A percentile compares a stretch with the other conserved stretches of the same genome.
phyloP scores from a whole-genome alignment of 2,329 filamentous ascomycete species.

The Pyrenochaeta sp. region DNA sequence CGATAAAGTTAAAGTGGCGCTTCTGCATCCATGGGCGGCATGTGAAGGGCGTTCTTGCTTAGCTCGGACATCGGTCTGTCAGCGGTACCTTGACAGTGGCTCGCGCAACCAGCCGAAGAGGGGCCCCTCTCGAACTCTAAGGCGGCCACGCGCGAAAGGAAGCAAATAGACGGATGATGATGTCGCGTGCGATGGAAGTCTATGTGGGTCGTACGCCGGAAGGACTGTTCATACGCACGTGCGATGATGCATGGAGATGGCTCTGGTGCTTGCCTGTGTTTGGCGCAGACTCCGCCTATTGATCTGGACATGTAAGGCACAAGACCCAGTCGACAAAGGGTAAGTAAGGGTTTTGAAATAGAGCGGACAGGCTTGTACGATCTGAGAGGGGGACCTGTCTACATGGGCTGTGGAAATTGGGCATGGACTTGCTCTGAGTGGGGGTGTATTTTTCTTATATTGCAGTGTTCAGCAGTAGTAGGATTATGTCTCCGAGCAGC shows the following conservation, averaged over 20 bases:
- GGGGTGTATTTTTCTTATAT: neutral
- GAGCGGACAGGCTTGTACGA: neutral
- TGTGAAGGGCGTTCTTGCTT: neutral
- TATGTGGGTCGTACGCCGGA: neutral
- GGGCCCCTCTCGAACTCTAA: neutral
- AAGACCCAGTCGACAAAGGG: neutral
- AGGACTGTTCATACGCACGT: constrained; percentile 3
- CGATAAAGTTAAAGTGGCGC: neutral
- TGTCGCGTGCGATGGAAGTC: neutral
- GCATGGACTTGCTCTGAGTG: neutral
- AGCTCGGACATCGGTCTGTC: neutral
- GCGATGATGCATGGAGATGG: constrained; percentile 6
- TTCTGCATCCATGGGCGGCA: neutral
- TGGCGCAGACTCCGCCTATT: neutral
- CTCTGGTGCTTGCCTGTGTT: constrained; percentile 4
- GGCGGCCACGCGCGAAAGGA: neutral
- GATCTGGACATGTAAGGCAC: neutral
- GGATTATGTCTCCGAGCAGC: neutral
- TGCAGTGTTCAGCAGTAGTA: neutral
- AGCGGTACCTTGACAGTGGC: neutral
- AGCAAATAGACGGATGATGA: neutral
- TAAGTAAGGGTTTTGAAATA: neutral
- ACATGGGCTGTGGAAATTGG: neutral
- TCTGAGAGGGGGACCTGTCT: neutral
- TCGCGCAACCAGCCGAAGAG: neutral